Evolutionary conservation across 2,329 filamentous ascomycete species (phyloP), one percentile per base, ranked within the genome.

Genomic region (Leptographium flavum): DNA sequence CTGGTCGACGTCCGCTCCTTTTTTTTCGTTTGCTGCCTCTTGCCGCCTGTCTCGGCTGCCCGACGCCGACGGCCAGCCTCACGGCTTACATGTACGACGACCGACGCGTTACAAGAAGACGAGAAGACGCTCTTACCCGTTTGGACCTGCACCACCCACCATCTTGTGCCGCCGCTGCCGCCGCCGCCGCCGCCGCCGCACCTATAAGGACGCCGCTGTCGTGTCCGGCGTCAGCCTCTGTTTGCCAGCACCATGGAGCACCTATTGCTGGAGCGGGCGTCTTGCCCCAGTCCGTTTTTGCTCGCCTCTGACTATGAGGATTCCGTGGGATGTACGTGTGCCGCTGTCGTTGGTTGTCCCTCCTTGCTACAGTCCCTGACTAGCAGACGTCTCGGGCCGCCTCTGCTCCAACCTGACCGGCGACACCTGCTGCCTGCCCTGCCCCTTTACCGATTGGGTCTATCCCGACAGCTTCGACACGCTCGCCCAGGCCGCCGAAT

Each of bases 361-460:
- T 13, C 8, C 27, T 30, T 17, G 15, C 23, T 28, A 17, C 50
- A n/a, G n/a, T n/a, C n/a, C n/a, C n/a, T n/a, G n/a, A n/a, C n/a
- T n/a, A n/a, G n/a, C n/a, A 83, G 79, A 74, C 56, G 58, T 78
- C 35, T 64, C 67, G 21, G 79, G 79, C 40, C 63, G 73, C 25
- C 52, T 76, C 33, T 76, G 73, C 56, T 64, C 66, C 73, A 60
- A 56, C 9, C 52, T 73, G 22, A 58, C 66, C 6, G 61, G 64
- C 11, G 68, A 79, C 5, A 69, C 68, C 31, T 98, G 92, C 61
- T 98, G 92, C 61, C 63, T 98, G 47, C 92, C 92, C 49, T 98
- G 92, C 61, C 92, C 92, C 28, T 71, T 85, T 56, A 83, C 83
- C 11, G 76, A 90, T 47, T 96, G 83, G 81, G 64, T 74, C 22